Conservation (phyloP, 495 filamentous ascomycete species). For the Letharia lupina region DNA sequence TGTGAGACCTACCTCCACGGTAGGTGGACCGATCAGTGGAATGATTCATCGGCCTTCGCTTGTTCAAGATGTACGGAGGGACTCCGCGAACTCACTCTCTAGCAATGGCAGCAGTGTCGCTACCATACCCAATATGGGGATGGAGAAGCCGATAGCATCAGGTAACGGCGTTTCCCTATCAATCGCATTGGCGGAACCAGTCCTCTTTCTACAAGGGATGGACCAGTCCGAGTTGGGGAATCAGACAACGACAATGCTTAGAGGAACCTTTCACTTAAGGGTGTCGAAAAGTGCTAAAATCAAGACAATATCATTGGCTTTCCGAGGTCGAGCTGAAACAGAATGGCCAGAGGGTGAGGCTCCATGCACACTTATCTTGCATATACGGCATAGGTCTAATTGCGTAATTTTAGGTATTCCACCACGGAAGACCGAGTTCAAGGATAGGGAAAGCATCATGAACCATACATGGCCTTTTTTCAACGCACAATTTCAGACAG, state of each 20-base stretch:
- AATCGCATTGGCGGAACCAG: constrained; percentile 77
- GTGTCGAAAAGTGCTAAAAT: constrained; percentile 89
- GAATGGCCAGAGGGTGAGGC: constrained; percentile 87
- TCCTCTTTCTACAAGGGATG: constrained; percentile 83
- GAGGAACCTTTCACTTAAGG: constrained; percentile 74
- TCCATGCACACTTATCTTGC: not conserved
- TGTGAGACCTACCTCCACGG: constrained; percentile 29
- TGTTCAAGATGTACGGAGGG: constrained; percentile 26
- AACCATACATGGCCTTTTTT: constrained; percentile 76
- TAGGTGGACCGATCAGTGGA: constrained; percentile 29
- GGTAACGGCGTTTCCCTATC: constrained; percentile 65
- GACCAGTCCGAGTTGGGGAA: constrained; percentile 66
- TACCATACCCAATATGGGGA: constrained; percentile 26
- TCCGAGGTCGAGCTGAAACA: constrained; percentile 76
- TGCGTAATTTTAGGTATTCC: constrained; percentile 58
- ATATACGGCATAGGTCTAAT: not conserved
- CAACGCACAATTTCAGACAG: constrained; percentile 58
- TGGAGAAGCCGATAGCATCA: constrained; percentile 63
- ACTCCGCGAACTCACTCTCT: constrained; percentile 25
- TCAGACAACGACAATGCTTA: constrained; percentile 71
- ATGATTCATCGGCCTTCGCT: constrained; percentile 31
- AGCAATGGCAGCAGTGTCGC: constrained; percentile 28
- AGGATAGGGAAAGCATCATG: constrained; percentile 70
- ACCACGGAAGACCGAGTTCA: constrained; percentile 72
- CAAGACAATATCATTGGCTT: constrained; percentile 82